These are phyloP conservation scores for Suillus clintonianus DNA, from an alignment of 768 basidiomycete genomes.

Conservation along the genomic window DNA sequence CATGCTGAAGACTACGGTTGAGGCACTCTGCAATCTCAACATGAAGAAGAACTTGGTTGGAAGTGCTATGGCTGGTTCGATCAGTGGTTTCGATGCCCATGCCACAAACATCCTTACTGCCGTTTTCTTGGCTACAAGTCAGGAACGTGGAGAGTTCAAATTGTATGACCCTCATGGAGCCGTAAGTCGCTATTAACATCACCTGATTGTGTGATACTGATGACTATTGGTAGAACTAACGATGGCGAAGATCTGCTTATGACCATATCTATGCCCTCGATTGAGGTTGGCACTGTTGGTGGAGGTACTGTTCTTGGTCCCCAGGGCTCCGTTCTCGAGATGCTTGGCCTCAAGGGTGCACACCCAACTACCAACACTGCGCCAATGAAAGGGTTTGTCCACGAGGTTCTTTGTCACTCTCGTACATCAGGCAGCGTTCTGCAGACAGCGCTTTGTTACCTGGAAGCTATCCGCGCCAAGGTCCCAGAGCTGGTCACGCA, in stretches of 20 bases:
- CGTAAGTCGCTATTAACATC: conserved; percentile 56
- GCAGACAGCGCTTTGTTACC: no score
- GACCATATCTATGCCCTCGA: conserved; percentile 97
- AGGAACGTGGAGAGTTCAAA: conserved; percentile 99
- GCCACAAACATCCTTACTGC: conserved; percentile 97
- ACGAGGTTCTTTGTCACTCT: no score
- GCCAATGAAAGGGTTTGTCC: no score
- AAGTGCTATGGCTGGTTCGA: conserved; percentile 96
- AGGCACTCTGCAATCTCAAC: conserved; percentile 86
- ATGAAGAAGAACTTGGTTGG: conserved; percentile 97
- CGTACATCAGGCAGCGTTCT: no score
- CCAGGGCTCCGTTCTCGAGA: conserved; percentile 86
- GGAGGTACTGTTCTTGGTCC: conserved; percentile 93
- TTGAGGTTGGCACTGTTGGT: conserved; percentile 97
- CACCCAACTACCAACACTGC: conserved; percentile 76
- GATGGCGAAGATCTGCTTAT: conserved; percentile 88
- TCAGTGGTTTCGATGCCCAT: conserved; percentile 98
- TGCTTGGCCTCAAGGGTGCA: conserved; percentile 92
- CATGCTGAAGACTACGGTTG: conserved; percentile 95
- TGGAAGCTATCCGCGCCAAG: no score
- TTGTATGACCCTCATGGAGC: conserved; percentile 99
- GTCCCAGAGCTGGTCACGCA: no score
- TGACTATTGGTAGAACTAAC: conserved; percentile 62
- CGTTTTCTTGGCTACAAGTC: conserved; percentile 93
- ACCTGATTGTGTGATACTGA: conserved; percentile 4